Base-by-base conservation (phyloP, 163 green algal genomes). In the Scenedesmus sp. region DNA sequence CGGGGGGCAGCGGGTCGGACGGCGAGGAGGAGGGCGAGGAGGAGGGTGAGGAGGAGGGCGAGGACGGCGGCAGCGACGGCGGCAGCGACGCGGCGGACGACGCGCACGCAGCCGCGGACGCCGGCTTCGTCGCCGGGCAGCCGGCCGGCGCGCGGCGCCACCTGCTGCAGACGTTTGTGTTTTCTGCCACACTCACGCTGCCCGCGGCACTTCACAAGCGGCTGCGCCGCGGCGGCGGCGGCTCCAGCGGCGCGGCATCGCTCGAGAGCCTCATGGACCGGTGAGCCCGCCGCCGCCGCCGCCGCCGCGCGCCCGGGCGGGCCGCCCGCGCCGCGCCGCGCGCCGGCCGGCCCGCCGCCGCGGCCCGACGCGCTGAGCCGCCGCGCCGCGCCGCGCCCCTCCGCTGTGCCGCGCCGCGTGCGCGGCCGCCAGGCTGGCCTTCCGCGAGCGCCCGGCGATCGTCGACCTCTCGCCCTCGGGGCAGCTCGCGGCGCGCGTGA, bases 151-250 rank as follows among this genome's bases (percentile, higher is more conserved):
- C 6, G 42, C 36, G 36, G 2, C 13, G n/a, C 29, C 73, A 63
- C 14, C 48, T 72, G 73, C 74, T 97, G 86, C 96, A 98, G 87
- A 98, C 92, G 2, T 94, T 99, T 77, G 92, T 99, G 42, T 99
- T 99, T 74, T 97, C 90, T 11, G 96, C 96, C 1, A 99, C 96
- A 18, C 89, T 99, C 18, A 96, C 94, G 14, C 89, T 99, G 84
- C 96, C 96, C 4, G 60, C 81, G 34, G 76, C 62, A 20, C 77
- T 96, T 42, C 88, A 92, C 39, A 88, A 88, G 54, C 87, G 93
- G 15, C 80, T 98, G 58, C 77, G 84, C 20, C 66, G 73, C 14
- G 89, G 89, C 28, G 89, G 89, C 26, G 92, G 90, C 53, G 94
- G 92, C 14, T 85, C 88, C 5, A 93, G 92, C 57, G 87, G 87